phyloP scores from a whole-genome alignment of 2,329 filamentous ascomycete species.

The Penicillium carneum region DNA sequence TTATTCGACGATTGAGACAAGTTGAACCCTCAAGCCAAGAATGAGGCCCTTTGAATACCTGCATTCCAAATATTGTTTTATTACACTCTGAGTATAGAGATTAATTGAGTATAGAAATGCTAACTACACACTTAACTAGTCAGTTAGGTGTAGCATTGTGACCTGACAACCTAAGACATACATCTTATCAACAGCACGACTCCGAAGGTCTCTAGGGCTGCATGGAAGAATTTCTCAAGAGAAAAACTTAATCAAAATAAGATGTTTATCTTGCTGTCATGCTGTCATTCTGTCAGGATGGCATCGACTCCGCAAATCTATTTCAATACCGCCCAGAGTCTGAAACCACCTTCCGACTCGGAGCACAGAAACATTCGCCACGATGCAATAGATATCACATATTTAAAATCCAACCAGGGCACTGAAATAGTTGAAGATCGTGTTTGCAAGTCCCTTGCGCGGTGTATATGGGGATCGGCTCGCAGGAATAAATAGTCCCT shows the following conservation, averaged over 20 bases:
- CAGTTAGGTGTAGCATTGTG: background rate
- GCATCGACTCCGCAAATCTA: slow-evolving; percentile 12
- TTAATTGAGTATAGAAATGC: background rate
- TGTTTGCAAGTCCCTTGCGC: slow-evolving; percentile 36
- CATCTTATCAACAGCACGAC: background rate
- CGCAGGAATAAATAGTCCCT: slow-evolving; percentile 23
- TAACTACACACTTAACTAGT: too few relatives aligned
- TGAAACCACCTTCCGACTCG: slow-evolving; percentile 10
- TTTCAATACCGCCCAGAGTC: slow-evolving; percentile 1
- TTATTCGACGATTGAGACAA: background rate
- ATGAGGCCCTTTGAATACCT: background rate
- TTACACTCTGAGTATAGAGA: background rate
- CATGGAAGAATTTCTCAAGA: background rate
- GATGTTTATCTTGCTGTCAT: background rate
- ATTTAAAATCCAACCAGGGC: slow-evolving; percentile 22
- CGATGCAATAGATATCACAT: slow-evolving; percentile 6
- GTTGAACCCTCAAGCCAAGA: background rate
- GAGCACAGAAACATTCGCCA: slow-evolving; percentile 1
- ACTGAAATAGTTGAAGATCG: slow-evolving; percentile 20
- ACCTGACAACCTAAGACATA: background rate
- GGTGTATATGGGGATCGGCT: slow-evolving; percentile 21
- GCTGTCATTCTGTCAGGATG: slow-evolving; percentile 5
- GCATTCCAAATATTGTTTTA: background rate
- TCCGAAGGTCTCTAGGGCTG: background rate
- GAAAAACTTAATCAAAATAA: background rate